phyloP scores from a whole-genome alignment of 2,329 filamentous ascomycete genomes.

The Nannizziopsis arthrosporioides region DNA sequence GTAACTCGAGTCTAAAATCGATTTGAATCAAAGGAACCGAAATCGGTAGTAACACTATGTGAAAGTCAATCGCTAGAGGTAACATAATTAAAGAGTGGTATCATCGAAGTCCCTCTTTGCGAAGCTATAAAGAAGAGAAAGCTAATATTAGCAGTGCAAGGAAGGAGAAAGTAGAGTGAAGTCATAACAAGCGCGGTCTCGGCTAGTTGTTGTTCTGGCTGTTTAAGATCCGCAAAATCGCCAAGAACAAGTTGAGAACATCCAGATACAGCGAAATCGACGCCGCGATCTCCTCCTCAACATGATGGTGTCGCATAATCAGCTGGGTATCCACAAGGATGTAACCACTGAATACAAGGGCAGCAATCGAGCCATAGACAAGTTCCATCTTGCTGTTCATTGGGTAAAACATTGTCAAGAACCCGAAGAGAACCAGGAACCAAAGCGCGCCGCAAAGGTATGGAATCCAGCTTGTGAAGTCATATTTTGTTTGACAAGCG shows the following conservation, averaged over 20 bases:
- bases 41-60: no score
- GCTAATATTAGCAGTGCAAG: no score
- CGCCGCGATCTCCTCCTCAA: constrained; percentile 95
- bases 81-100: no score
- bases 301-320: constrained; percentile 88
- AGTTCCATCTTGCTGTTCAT: constrained; percentile 71
- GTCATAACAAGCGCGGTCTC: no score
- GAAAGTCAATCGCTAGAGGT: no score
- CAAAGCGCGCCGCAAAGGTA: constrained; percentile 86
- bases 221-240: constrained; percentile 91
- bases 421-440: constrained; percentile 82
- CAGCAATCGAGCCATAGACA: constrained; percentile 66
- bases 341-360: constrained; percentile 85
- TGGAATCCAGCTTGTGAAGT: constrained; percentile 95
- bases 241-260: constrained; percentile 92
- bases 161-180: no score
- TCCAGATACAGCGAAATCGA: constrained; percentile 92
- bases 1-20: no score
- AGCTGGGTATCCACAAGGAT: constrained; percentile 95
- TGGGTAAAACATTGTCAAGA: constrained; percentile 84
- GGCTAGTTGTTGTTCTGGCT: constrained; percentile 82
- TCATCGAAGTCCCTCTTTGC: no score
- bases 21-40: no score
- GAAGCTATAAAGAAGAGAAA: no score
- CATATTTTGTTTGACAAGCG: constrained; percentile 94